Conservation (phyloP, 768 basidiomycete species). For the Lentinula aciculospora region DNA sequence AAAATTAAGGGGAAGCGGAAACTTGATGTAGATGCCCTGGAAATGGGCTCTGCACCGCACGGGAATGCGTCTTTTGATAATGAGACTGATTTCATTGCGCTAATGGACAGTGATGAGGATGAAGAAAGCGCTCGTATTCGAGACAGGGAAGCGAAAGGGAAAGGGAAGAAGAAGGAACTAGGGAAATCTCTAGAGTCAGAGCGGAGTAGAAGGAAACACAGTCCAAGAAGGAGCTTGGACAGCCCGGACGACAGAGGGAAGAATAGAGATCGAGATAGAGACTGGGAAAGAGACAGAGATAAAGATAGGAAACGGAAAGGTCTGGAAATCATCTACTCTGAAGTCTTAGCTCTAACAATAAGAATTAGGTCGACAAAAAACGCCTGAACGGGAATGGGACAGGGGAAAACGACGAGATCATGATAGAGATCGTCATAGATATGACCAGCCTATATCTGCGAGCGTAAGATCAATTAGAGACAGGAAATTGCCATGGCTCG, state of each 20-base stretch:
- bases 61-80: slow-evolving; percentile 11
- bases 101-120: slow-evolving; percentile 11
- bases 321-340: not conserved
- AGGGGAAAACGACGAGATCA: slow-evolving; percentile 17
- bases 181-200: not conserved
- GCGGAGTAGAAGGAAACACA: not conserved
- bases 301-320: not conserved
- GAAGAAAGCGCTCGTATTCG: slow-evolving; percentile 8
- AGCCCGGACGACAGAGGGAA: slow-evolving; percentile 9
- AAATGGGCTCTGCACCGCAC: not conserved
- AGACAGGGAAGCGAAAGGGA: not conserved
- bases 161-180: not conserved
- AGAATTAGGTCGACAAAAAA: not conserved
- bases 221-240: slow-evolving; percentile 1
- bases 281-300: not conserved
- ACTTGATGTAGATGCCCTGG: not conserved
- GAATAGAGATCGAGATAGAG: slow-evolving; percentile 17
- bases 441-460: slow-evolving; percentile 2
- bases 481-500: slow-evolving; percentile 53
- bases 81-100: slow-evolving; percentile 26
- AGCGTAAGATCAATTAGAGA: slow-evolving; percentile 1
- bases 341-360: not conserved
- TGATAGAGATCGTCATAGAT: slow-evolving; percentile 13
- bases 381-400: slow-evolving; percentile 33
- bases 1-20: not conserved